A percentile compares a stretch with the other conserved stretches of the same genome.
Evolutionary conservation across 495 filamentous ascomycete genomes (phyloP).

Genomic region (Annulohypoxylon moriforme): DNA sequence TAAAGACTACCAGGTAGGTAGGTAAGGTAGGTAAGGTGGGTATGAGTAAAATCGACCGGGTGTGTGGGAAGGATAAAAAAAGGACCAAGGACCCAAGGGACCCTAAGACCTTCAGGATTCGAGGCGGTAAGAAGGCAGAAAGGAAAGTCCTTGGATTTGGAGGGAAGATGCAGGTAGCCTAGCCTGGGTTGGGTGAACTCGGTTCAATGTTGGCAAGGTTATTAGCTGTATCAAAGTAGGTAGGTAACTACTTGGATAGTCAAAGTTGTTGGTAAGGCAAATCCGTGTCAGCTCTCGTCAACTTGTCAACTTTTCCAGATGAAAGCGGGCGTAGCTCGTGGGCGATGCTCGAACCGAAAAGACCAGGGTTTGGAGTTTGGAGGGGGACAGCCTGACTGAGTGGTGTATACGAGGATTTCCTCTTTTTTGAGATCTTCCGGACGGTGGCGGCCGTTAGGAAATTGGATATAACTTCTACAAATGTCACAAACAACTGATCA

Average conservation of each 20-base stretch:
- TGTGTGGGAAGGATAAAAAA: constrained; percentile 19
- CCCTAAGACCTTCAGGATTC: constrained; percentile 21
- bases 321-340: constrained; percentile 43
- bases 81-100: neutral
- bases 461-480: neutral
- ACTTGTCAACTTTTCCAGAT: constrained; percentile 27
- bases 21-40: neutral
- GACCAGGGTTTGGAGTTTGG: constrained; percentile 28
- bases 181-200: constrained; percentile 40
- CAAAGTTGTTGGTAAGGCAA: constrained; percentile 27
- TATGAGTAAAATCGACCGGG: constrained; percentile 13
- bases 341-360: constrained; percentile 39
- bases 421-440: constrained; percentile 9
- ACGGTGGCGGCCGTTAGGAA: constrained; percentile 8
- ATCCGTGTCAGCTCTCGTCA: constrained; percentile 33
- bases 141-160: constrained; percentile 24
- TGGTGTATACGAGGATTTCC: constrained; percentile 39
- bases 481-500: constrained; percentile 24
- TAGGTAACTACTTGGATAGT: neutral
- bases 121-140: constrained; percentile 42
- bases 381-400: constrained; percentile 19
- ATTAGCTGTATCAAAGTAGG: constrained; percentile 7
- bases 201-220: constrained; percentile 21
- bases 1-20: constrained; percentile 3
- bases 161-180: constrained; percentile 32